Percentiles rank a stretch among this genome's conserved stretches.
Conservation (phyloP, 2,329 filamentous ascomycete genomes). For the Kalmusia sp. region DNA sequence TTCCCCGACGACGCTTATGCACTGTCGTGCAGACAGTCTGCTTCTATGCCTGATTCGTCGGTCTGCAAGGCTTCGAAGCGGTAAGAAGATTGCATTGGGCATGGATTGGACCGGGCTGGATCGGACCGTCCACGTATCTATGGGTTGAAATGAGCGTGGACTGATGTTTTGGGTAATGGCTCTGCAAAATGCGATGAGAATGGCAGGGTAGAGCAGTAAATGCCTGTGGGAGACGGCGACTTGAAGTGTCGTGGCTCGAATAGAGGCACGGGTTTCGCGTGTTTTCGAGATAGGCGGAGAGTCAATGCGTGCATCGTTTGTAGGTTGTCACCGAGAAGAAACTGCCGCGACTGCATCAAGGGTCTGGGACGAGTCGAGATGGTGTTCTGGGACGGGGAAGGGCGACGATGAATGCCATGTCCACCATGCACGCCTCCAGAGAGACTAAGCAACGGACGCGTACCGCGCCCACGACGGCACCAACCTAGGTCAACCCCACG, state of each 20-base stretch:
- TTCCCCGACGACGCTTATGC: slow-evolving; percentile 20
- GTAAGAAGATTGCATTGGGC: slow-evolving; percentile 22
- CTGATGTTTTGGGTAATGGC: slow-evolving; percentile 4
- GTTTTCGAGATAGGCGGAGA: background rate
- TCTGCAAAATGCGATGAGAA: background rate
- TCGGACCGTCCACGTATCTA: slow-evolving; percentile 12
- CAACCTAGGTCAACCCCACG: slow-evolving; percentile 4
- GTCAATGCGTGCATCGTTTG: background rate
- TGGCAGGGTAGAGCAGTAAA: background rate
- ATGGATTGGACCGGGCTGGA: slow-evolving; percentile 6
- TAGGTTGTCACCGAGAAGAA: no score
- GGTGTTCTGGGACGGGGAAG: background rate
- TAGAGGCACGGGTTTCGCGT: background rate
- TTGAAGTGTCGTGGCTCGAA: slow-evolving; percentile 11
- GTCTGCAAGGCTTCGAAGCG: slow-evolving; percentile 18
- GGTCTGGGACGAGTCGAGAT: background rate
- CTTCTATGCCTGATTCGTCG: slow-evolving; percentile 16
- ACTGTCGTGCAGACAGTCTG: slow-evolving; percentile 11
- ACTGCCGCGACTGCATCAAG: no score
- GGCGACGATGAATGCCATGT: background rate
- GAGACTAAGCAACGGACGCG: background rate
- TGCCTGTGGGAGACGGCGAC: background rate
- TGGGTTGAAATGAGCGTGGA: slow-evolving; percentile 18
- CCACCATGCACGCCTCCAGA: slow-evolving; percentile 1
- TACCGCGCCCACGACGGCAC: background rate